Conservation (phyloP, 2,329 filamentous ascomycete species). For the Fusarium sp. region DNA sequence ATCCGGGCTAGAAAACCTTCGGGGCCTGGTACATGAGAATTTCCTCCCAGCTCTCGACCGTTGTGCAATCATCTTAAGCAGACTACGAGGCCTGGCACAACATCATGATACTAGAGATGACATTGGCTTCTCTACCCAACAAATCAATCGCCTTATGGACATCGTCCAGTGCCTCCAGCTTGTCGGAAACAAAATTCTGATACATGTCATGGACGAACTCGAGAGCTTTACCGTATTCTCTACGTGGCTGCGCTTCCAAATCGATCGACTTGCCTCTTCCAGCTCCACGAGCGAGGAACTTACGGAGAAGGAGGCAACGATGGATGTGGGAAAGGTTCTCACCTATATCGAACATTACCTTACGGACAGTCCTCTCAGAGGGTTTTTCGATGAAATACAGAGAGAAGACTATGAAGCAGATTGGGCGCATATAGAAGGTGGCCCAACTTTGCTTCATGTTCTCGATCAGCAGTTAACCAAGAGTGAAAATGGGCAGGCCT, state of each 20-base stretch:
- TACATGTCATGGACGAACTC: conserved; percentile 79
- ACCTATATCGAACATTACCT: conserved; percentile 81
- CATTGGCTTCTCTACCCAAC: conserved; percentile 72
- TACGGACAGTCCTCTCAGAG: conserved; percentile 70
- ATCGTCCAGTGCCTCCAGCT: conserved; percentile 80
- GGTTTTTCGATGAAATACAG: conserved; percentile 66
- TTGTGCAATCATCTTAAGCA: conserved; percentile 81
- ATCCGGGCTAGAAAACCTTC: conserved; percentile 80
- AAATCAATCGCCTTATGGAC: conserved; percentile 74
- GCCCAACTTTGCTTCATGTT: conserved; percentile 58
- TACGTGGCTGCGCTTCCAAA: conserved; percentile 83
- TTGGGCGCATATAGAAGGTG: conserved; percentile 58
- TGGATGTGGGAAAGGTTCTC: conserved; percentile 78
- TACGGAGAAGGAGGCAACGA: conserved; percentile 78
- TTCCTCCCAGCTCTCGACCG: conserved; percentile 89
- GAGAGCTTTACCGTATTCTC: conserved; percentile 83
- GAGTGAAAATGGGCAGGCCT: conserved; percentile 57
- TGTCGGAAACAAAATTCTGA: conserved; percentile 77
- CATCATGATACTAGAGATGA: conserved; percentile 76
- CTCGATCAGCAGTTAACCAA: conserved; percentile 62
- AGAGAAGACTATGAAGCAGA: conserved; percentile 63
- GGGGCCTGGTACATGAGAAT: conserved; percentile 84
- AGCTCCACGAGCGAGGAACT: conserved; percentile 75
- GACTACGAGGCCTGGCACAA: conserved; percentile 83
- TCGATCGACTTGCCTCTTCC: conserved; percentile 77